These are phyloP conservation scores for Psidium guajava DNA, from an alignment of 345 rosid species.

Conservation along the genomic window DNA sequence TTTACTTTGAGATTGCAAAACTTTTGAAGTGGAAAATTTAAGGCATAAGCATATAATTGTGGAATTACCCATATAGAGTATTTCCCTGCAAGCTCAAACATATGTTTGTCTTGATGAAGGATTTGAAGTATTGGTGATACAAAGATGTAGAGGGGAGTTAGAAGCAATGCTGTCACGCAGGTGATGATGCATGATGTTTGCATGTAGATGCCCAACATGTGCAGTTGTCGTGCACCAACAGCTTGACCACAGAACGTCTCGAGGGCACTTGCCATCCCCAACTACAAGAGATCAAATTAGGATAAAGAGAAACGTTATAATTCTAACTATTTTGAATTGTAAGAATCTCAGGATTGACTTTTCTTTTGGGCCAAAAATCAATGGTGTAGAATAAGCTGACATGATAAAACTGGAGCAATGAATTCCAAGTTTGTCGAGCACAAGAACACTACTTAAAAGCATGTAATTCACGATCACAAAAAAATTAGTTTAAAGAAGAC, in stretches of 20 bases:
- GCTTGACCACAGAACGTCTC: constrained; percentile 57
- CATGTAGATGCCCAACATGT: constrained; percentile 47
- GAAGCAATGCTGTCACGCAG: constrained; percentile 23
- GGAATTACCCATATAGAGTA: constrained; percentile 30
- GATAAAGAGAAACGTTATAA: not conserved
- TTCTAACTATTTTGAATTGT: not conserved
- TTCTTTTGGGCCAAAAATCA: not conserved
- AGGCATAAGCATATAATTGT: constrained; percentile 28
- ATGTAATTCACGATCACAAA: too few species aligned
- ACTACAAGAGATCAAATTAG: constrained; percentile 13
- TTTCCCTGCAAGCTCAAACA: constrained; percentile 32
- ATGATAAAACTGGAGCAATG: not conserved
- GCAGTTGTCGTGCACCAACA: constrained; percentile 36
- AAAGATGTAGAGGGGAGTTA: constrained; percentile 22
- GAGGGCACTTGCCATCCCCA: constrained; percentile 56
- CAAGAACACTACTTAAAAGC: too few species aligned
- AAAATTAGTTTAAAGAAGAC: too few species aligned
- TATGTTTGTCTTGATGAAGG: constrained; percentile 28
- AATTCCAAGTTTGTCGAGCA: not conserved
- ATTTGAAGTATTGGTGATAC: constrained; percentile 30
- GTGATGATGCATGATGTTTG: constrained; percentile 43
- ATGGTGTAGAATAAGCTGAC: not conserved
- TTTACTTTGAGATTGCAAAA: constrained; percentile 44
- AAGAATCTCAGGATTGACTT: not conserved
- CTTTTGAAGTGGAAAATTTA: constrained; percentile 37